Evolutionary conservation across 1,284 basidiomycete genomes (phyloP), one percentile per base, ranked within the genome.

Genomic region (Trichosporon sp.): DNA sequence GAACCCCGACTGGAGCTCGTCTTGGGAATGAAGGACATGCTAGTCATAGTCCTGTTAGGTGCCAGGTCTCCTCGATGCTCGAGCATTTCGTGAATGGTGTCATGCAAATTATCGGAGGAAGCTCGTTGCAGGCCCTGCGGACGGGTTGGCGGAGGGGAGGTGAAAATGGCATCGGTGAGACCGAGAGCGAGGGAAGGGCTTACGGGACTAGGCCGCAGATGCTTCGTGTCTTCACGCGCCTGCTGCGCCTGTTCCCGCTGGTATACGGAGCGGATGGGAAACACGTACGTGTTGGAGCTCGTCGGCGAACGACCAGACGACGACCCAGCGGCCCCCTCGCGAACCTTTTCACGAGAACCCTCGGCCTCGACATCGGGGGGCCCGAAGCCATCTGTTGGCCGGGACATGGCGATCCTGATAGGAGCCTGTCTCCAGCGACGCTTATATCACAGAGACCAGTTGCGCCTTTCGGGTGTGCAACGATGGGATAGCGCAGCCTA

Each of bases 201-300:
- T 4, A 9, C 25, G 27, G 49, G 49, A 29, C 25, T 54, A 2
- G 49, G 27, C 11, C 49, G 27, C 14, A 29, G 27, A 16, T 54
- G 49, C 21, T 54, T 54, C 8, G 49, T 16, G 6, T 54, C 49
- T 27, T 54, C 49, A 4, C 49, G 27, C 49, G 49, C 49, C 14
- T 29, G 49, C 23, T 23, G 27, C 27, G 49, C 49, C 25, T 29
- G 49, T 23, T 37, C 49, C 19, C 69, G 68, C 40, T 71, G 69
- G 31, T 73, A 76, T 5, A 78, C 74, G 1, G 77, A 78, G 60
- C 77, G 73, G 27, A 78, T 77, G 11, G 77, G 77, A 57, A 78
- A 78, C 49, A 77, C 70, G 61, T 74, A 78, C 7, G 71, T 71
- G 61, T 56, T 56, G 60, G 14, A 31, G 25, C 33, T 23, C 5